Base-by-base conservation (phyloP, 345 rosid species). In the Camelina sativa region DNA sequence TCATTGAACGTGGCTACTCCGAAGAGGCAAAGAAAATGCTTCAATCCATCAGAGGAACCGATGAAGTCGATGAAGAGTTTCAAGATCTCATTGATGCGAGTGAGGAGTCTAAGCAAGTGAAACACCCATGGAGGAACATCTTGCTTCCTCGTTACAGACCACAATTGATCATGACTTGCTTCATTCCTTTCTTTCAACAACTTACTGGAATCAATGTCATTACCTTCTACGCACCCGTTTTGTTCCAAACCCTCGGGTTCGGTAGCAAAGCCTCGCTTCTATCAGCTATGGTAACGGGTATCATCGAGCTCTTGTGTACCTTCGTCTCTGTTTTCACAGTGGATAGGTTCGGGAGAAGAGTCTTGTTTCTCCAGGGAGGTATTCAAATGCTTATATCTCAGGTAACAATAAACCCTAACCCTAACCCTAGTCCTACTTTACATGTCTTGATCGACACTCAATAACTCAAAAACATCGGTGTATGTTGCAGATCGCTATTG, bases 171-270 rank as follows among this genome's bases (percentile, higher is more conserved):
- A 73, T 86, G 48, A 83, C 84, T 67, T 16, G 69, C 51, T 43
- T 85, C 41, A 79, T 91, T 61, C 97, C 95, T 1, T 84, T 85
- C 76, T 89, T 89, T 72, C 97, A 91, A 62, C 97, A 91, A 69
- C 65, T 87, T 65, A 90, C 96, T 1, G 96, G 93, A 44, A 90
- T 88, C 57, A 90, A 88, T 48, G 90, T 87, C 57, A 85, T 91
- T 65, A 87, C 87, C 66, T 91, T 91, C 32, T 89, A 89, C 19
- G 95, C 95, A 0, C 97, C 97, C 0, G 92, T 91, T 30, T 79
- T 91, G 55, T 91, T 87, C 69, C 89, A 89, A 76, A 84, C 91
- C 0, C 37, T 91, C 8, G 97, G 97, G 1, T 91, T 89, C 16
- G 97, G 89, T 2, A 80, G 79, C 19, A 82, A 84, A 16, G 92